Evolutionary conservation across 2,329 filamentous ascomycete species (phyloP).

Genomic region (Botrytis tulipae): DNA sequence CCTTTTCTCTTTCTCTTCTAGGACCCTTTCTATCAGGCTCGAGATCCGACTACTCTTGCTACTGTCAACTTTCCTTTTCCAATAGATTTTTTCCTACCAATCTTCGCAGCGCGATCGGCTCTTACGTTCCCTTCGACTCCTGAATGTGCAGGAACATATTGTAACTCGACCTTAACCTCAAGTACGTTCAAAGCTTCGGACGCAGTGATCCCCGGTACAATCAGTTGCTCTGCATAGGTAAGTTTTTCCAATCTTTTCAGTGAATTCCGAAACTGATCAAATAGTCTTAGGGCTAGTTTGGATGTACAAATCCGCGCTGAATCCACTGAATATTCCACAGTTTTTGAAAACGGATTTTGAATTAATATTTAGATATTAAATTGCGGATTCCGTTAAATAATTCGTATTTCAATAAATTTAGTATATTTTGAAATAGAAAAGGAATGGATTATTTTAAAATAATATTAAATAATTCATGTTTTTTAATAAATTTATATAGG

Average conservation of each 20-base stretch:
- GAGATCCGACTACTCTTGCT: conserved; percentile 1
- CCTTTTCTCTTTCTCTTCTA: background rate
- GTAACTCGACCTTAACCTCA: conserved; percentile 17
- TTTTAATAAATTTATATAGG: too few species aligned
- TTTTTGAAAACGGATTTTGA: too few species aligned
- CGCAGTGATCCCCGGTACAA: conserved; percentile 22
- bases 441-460: too few species aligned
- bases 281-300: too few species aligned
- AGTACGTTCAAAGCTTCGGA: conserved; percentile 19
- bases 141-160: conserved; percentile 20
- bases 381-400: too few species aligned
- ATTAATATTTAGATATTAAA: too few species aligned
- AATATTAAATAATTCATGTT: too few species aligned
- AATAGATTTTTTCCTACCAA: conserved; percentile 1
- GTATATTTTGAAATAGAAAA: too few species aligned
- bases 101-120: conserved; percentile 21
- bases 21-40: background rate
- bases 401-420: too few species aligned
- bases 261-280: background rate
- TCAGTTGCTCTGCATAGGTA: conserved; percentile 15
- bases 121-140: conserved; percentile 19
- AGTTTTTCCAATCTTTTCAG: background rate
- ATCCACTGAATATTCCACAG: too few species aligned
- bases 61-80: background rate
- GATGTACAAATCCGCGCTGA: too few species aligned